These are phyloP conservation scores for Lagerstroemia speciosa DNA, from an alignment of 345 rosid genomes.

Conservation along the genomic window DNA sequence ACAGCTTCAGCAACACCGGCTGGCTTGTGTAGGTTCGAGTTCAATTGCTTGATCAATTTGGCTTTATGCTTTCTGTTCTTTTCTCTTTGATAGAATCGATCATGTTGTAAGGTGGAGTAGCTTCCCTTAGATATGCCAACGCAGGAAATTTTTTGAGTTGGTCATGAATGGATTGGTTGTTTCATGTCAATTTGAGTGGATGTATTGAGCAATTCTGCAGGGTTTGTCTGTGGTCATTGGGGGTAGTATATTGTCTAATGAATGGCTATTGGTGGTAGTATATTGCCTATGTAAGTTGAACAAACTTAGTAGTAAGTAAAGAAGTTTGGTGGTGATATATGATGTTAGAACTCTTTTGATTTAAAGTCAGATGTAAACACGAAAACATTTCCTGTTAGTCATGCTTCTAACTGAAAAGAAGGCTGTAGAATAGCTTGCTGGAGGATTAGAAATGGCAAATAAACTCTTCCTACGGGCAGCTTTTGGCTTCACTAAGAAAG, in stretches of 20 bases:
- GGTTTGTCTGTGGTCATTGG: neutral
- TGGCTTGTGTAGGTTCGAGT: slow-evolving; percentile 71
- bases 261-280: too few species aligned
- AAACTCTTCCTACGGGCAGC: neutral
- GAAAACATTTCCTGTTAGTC: neutral
- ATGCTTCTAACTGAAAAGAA: neutral
- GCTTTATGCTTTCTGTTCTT: neutral
- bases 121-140: neutral
- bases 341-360: neutral
- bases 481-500: neutral
- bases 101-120: neutral
- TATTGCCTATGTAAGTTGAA: neutral
- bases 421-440: neutral
- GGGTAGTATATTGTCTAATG: neutral
- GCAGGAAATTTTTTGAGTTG: neutral
- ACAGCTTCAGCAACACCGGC: slow-evolving; percentile 88
- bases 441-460: neutral
- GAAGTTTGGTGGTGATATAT: neutral
- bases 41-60: neutral
- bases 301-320: neutral
- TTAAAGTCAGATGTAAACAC: neutral
- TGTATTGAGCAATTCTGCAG: neutral
- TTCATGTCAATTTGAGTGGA: neutral
- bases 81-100: neutral
- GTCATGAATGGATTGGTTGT: neutral